Evolutionary conservation across 345 rosid species (phyloP), one percentile per base, ranked within the genome.

Genomic region (Salix viminalis): DNA sequence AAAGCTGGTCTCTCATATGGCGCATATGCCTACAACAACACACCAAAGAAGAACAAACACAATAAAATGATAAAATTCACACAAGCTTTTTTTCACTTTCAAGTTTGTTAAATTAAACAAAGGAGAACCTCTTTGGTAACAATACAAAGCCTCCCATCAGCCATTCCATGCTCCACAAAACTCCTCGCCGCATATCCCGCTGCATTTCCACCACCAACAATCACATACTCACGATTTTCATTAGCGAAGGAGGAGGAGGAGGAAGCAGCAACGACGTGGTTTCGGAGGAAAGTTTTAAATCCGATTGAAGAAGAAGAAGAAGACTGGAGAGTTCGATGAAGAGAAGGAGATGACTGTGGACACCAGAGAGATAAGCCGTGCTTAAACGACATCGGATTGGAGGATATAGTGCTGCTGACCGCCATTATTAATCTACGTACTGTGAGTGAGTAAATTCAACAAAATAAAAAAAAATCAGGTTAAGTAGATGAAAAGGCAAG

Each of bases 1-100:
- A 96, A 86, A 79, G 97, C 99, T 1, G 99, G 99, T 77, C 99
- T 88, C 89, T 93, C 99, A 75, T 96, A 96, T 6, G 99, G 98
- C 9, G 97, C 98, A 62, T 89, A 73, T 37, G 98, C 89, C 97
- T 93, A 86, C 85, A 79, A 58, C 15, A 74, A 32, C 19, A 72
- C 28, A 66, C 11, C 66, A 46, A 52, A 37, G 61, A 61, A 62
- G 5, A 42, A 61, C 6, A 37, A n/a, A 4, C 44, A 41, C 14
- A 62, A 64, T 39, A 10, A 48, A 42, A 60, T 72, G 28, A 23
- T 32, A 15, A 52, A 9, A 58, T 58, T 52, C 42, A 39, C 39
- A 34, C 16, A 58, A 68, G n/a, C 28, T 26, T 24, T 61, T 34
- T 28, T 36, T 42, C 48, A 34, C 46, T 13, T 8, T 24, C 28